Evolutionary conservation across 2,329 filamentous ascomycete genomes (phyloP).

Genomic region (Aspergillus proliferans): DNA sequence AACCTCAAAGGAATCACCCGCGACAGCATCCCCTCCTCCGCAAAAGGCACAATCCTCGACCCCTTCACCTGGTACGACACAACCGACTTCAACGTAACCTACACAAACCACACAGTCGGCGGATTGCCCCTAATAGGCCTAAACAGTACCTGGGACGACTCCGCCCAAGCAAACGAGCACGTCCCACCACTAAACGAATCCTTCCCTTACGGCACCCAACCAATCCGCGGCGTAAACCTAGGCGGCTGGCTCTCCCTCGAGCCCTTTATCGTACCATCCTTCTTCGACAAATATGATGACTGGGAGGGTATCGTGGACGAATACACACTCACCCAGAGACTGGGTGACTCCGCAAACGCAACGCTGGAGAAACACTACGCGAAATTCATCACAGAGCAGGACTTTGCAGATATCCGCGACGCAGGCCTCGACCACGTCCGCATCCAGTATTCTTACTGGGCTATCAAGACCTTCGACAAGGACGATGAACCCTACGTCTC

Average conservation of each 20-base stretch:
- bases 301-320: slow-evolving; percentile 73
- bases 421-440: slow-evolving; percentile 96
- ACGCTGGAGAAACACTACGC: slow-evolving; percentile 89
- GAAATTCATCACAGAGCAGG: slow-evolving; percentile 75
- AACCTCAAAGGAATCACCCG: slow-evolving; percentile 50
- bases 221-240: slow-evolving; percentile 83
- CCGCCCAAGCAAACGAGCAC: slow-evolving; percentile 66
- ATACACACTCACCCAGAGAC: slow-evolving; percentile 66
- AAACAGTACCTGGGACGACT: slow-evolving; percentile 79
- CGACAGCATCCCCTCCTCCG: slow-evolving; percentile 57
- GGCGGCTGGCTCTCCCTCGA: slow-evolving; percentile 93
- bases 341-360: slow-evolving; percentile 61
- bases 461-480: slow-evolving; percentile 68
- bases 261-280: slow-evolving; percentile 89
- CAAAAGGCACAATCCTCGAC: slow-evolving; percentile 71
- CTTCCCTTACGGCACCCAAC: slow-evolving; percentile 73
- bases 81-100: slow-evolving; percentile 86
- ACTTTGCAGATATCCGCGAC: slow-evolving; percentile 74
- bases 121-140: slow-evolving; percentile 88
- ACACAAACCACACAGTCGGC: slow-evolving; percentile 77
- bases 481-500: slow-evolving; percentile 75
- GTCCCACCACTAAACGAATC: slow-evolving; percentile 69
- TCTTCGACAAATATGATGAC: slow-evolving; percentile 64
- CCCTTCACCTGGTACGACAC: slow-evolving; percentile 91
- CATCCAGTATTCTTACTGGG: slow-evolving; percentile 94